phyloP scores from a whole-genome alignment of 2,329 filamentous ascomycete species.

The Colletotrichum incanum region DNA sequence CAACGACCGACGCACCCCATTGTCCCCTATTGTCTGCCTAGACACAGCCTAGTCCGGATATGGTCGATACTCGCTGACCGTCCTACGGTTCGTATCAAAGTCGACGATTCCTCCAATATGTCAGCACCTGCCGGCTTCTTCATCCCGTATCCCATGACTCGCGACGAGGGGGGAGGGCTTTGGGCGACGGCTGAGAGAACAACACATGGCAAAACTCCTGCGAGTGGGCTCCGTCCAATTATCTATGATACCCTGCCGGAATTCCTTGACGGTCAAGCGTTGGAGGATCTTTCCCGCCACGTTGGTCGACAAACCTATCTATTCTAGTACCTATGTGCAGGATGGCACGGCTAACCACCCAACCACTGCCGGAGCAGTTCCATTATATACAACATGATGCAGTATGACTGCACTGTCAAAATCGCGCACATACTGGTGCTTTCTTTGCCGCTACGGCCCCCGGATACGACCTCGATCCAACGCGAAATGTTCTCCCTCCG shows the following conservation, averaged over 20 bases:
- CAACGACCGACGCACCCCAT: constrained; percentile 14
- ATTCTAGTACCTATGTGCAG: constrained; percentile 23
- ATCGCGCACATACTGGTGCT: constrained; percentile 15
- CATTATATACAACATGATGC: constrained; percentile 29
- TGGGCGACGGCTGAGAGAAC: neutral
- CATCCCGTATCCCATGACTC: constrained; percentile 29
- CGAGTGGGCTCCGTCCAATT: neutral
- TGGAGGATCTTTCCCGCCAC: neutral
- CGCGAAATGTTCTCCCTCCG: constrained; percentile 13
- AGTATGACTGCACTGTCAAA: constrained; percentile 3
- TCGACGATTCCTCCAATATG: constrained; percentile 5
- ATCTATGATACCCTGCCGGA: constrained; percentile 2
- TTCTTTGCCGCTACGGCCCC: constrained; percentile 13
- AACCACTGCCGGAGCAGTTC: constrained; percentile 10
- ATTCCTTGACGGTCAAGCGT: neutral
- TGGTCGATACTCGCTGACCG: constrained; percentile 15
- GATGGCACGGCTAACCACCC: constrained; percentile 18
- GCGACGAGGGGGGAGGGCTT: neutral
- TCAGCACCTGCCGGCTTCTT: constrained; percentile 10
- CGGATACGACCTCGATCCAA: constrained; percentile 28
- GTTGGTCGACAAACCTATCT: constrained; percentile 6
- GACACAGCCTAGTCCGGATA: constrained; percentile 9
- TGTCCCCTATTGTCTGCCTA: constrained; percentile 27
- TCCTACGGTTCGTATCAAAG: constrained; percentile 6
- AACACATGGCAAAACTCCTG: constrained; percentile 16